Conservation (phyloP, 129 eudicot genomes). For the Arctium lappa region DNA sequence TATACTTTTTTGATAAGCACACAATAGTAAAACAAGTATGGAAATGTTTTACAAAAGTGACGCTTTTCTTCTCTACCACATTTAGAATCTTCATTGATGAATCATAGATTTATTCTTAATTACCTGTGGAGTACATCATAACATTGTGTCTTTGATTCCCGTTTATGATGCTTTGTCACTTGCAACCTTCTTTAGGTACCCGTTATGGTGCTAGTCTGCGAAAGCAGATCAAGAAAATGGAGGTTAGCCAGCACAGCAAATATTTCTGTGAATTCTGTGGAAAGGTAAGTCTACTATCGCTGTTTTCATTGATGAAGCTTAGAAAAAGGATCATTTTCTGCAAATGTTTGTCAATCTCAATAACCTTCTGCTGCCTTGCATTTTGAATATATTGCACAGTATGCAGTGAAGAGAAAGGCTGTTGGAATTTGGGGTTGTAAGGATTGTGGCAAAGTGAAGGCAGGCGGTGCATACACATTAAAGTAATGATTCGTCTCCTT, state of each 20-base stretch:
- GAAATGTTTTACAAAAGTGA: neutral
- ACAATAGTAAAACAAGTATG: neutral
- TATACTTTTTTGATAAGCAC: neutral
- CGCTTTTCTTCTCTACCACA: neutral
- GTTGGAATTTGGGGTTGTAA: conserved; percentile 99
- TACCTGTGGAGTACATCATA: neutral
- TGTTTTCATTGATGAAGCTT: neutral
- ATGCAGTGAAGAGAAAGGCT: conserved; percentile 92
- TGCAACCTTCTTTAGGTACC: conserved; percentile 48
- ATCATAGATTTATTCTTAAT: neutral
- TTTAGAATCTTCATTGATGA: neutral
- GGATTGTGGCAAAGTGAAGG: conserved; percentile 96
- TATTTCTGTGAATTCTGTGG: conserved; percentile 93
- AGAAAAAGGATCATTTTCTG: neutral
- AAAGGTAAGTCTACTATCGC: conserved; percentile 39
- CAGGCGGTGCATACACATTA: conserved; percentile 96
- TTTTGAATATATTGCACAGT: conserved; percentile 38
- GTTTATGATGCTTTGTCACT: neutral
- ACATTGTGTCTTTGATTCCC: neutral
- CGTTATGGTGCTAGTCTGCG: conserved; percentile 99
- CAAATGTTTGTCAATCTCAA: neutral
- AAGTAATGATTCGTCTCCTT: conserved; percentile 39
- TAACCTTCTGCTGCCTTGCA: neutral
- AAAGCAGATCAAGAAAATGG: conserved; percentile 96
- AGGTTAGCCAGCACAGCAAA: conserved; percentile 89